phyloP scores from a whole-genome alignment of 1,284 basidiomycete species.

The Heimioporus punctisporus region DNA sequence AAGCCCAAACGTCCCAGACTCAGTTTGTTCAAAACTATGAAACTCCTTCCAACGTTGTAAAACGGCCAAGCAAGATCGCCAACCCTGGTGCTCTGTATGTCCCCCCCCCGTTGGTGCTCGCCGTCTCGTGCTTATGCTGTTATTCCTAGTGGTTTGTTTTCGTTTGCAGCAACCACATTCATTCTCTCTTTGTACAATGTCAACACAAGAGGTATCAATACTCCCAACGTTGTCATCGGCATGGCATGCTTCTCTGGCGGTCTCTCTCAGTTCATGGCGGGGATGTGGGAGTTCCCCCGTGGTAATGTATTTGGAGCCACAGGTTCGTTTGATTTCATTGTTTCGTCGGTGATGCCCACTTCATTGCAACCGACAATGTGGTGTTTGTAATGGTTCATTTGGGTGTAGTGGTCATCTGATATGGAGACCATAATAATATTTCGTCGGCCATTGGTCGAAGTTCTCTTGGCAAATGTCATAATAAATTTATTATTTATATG shows the following conservation, averaged over 20 bases:
- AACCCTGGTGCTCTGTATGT: conserved; percentile 58
- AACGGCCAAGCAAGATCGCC: conserved; percentile 36
- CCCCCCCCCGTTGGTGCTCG: too few species aligned
- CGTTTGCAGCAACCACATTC: conserved; percentile 76
- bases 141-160: conserved; percentile 58
- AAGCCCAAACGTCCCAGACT: conserved; percentile 26
- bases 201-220: conserved; percentile 48
- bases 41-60: conserved; percentile 14
- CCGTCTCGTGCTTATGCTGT: not conserved
- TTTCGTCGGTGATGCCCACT: not conserved
- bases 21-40: conserved; percentile 6
- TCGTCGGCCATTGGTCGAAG: not conserved
- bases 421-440: not conserved
- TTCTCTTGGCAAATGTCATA: not conserved
- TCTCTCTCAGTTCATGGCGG: conserved; percentile 74
- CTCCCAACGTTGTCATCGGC: conserved; percentile 79
- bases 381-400: too few species aligned
- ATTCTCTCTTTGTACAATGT: conserved; percentile 72
- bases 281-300: conserved; percentile 83
- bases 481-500: not conserved
- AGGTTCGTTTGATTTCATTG: conserved; percentile 43
- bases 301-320: conserved; percentile 75
- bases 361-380: not conserved
- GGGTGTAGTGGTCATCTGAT: not conserved
- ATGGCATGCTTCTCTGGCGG: conserved; percentile 88